phyloP scores from a whole-genome alignment of 768 basidiomycete genomes.

The Collybia sp. region DNA sequence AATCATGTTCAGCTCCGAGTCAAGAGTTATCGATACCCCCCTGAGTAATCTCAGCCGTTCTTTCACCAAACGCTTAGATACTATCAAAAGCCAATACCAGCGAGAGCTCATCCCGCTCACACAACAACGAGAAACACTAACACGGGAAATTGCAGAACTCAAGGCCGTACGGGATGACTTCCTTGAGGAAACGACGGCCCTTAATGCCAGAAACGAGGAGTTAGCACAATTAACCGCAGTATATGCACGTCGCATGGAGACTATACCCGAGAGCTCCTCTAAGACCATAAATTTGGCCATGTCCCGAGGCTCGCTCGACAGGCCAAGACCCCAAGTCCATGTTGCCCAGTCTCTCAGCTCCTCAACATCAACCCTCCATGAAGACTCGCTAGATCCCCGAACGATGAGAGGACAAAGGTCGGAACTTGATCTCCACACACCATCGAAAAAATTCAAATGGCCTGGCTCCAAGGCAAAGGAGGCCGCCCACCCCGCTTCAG shows the following conservation, averaged over 20 bases:
- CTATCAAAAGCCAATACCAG: constrained; percentile 82
- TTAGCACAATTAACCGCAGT: constrained; percentile 84
- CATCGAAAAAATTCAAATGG: constrained; percentile 70
- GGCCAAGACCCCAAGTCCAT: constrained; percentile 14
- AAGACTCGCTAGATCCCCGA: constrained; percentile 39
- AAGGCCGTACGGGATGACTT: constrained; percentile 81
- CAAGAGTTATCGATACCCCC: constrained; percentile 28
- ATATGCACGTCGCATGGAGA: constrained; percentile 76
- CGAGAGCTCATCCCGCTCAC: constrained; percentile 83
- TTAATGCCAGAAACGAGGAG: constrained; percentile 91
- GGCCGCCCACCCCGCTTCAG: constrained; percentile 20
- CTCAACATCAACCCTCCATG: constrained; percentile 42
- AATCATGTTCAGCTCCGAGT: constrained; percentile 17
- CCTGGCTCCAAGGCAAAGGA: constrained; percentile 53
- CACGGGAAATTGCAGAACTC: constrained; percentile 82
- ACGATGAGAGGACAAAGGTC: constrained; percentile 33
- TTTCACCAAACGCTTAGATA: constrained; percentile 81
- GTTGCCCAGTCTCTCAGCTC: constrained; percentile 35
- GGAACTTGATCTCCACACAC: constrained; percentile 43
- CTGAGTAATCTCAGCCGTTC: constrained; percentile 56
- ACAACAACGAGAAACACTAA: constrained; percentile 72
- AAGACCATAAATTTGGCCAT: constrained; percentile 18
- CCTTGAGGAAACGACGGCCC: constrained; percentile 86
- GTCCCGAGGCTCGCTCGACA: constrained; percentile 21
- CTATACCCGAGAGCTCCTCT: constrained; percentile 28